Percentiles rank a stretch among this genome's conserved stretches.
These are phyloP conservation scores for Ascocoryne sarcoides DNA, from an alignment of 2,329 filamentous ascomycete species.

Conservation along the genomic window DNA sequence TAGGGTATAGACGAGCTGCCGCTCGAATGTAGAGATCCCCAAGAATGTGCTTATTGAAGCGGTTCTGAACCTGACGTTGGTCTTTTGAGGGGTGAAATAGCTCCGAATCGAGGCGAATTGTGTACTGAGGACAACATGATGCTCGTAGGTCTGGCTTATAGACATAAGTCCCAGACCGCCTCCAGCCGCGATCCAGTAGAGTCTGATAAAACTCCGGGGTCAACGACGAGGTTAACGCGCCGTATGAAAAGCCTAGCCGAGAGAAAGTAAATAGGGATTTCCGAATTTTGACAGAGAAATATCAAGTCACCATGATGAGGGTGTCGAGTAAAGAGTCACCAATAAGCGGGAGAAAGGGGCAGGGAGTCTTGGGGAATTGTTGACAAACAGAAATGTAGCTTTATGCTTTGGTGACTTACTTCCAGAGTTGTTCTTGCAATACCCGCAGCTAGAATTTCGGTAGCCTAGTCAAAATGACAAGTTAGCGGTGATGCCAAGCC, in stretches of 20 bases:
- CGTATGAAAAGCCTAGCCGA: constrained; percentile 61
- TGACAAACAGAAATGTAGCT: constrained; percentile 9
- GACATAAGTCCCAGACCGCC: constrained; percentile 60
- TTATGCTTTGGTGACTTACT: constrained; percentile 25
- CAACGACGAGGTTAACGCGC: constrained; percentile 52
- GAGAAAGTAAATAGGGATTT: constrained; percentile 16
- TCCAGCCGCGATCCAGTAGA: constrained; percentile 69
- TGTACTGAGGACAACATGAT: constrained; percentile 90
- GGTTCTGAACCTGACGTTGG: constrained; percentile 67
- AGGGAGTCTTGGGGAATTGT: not conserved
- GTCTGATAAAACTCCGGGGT: constrained; percentile 60
- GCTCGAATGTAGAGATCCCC: constrained; percentile 60
- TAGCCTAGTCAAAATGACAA: constrained; percentile 12
- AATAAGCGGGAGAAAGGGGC: constrained; percentile 1
- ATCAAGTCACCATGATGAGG: constrained; percentile 5
- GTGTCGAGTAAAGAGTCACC: not conserved
- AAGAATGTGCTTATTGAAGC: constrained; percentile 63
- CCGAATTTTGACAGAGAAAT: not conserved
- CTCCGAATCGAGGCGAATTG: constrained; percentile 60
- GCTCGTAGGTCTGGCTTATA: constrained; percentile 71
- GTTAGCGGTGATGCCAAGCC: not conserved
- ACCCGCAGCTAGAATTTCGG: constrained; percentile 23
- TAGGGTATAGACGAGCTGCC: constrained; percentile 54
- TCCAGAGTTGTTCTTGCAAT: constrained; percentile 23
- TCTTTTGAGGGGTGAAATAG: constrained; percentile 59